Evolutionary conservation across 208 protist species (phyloP).

Genomic region (Vickermania ingenoplastis): DNA sequence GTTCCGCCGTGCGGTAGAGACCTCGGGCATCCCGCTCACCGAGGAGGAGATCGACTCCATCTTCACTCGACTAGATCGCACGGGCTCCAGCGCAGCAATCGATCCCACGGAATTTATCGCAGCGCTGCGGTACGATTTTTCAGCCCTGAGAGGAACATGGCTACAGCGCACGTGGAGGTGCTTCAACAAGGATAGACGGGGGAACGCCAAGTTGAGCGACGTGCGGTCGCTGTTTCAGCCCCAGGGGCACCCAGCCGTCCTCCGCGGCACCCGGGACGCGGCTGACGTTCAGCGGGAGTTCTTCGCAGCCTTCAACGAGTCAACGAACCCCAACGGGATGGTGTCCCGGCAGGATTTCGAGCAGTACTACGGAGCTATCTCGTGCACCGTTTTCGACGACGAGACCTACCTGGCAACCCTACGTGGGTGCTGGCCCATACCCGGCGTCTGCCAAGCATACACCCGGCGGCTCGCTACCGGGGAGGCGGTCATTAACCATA

Average conservation of each 20-base stretch:
- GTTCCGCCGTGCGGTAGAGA: slow-evolving; percentile 27
- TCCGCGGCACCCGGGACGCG: slow-evolving; percentile 21
- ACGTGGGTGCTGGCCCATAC: slow-evolving; percentile 50
- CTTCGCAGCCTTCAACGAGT: slow-evolving; percentile 48
- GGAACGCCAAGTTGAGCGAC: slow-evolving; percentile 22
- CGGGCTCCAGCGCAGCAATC: slow-evolving; percentile 22
- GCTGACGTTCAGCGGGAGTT: slow-evolving; percentile 46
- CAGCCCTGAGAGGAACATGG: slow-evolving; percentile 42
- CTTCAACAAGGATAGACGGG: slow-evolving; percentile 36
- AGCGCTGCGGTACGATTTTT: slow-evolving; percentile 38
- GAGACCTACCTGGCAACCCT: slow-evolving; percentile 44
- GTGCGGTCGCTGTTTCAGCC: slow-evolving; percentile 35
- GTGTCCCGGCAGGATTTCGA: slow-evolving; percentile 75
- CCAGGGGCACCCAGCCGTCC: slow-evolving; percentile 48
- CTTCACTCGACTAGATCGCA: slow-evolving; percentile 48
- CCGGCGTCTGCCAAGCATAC: slow-evolving; percentile 15
- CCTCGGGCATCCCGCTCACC: slow-evolving; percentile 35
- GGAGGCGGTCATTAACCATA: not conserved
- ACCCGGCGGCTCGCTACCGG: slow-evolving; percentile 11
- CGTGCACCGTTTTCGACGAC: slow-evolving; percentile 38
- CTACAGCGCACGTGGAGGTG: slow-evolving; percentile 44
- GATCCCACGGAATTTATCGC: slow-evolving; percentile 70
- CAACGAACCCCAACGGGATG: slow-evolving; percentile 70
- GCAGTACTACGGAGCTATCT: slow-evolving; percentile 74
- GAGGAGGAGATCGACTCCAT: slow-evolving; percentile 46